phyloP scores from a whole-genome alignment of 73 alveolate species.

The Paramecium bursaria region DNA sequence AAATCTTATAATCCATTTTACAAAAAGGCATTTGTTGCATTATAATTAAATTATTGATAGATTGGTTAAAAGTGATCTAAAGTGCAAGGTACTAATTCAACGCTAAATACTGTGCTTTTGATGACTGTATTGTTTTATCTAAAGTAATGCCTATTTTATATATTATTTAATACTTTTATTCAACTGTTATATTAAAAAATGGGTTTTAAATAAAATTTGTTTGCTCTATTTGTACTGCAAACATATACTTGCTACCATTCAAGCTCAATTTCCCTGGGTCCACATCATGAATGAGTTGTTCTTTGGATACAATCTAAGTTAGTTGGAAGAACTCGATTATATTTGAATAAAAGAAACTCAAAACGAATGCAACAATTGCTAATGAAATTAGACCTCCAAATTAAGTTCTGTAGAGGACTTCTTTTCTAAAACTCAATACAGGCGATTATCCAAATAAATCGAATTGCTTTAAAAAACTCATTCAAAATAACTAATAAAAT shows the following conservation, averaged over 20 bases:
- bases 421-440: slow-evolving; percentile 13
- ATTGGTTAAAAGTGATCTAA: slow-evolving; percentile 31
- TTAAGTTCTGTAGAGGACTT: slow-evolving; percentile 3
- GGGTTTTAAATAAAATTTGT: slow-evolving; percentile 64
- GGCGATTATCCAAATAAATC: slow-evolving; percentile 11
- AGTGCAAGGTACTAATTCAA: slow-evolving; percentile 62
- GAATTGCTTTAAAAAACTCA: no score
- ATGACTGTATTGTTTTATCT: no score
- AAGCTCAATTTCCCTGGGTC: neutral
- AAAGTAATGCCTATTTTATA: no score
- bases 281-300: neutral
- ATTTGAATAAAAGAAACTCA: slow-evolving; percentile 32
- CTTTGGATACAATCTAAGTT: neutral
- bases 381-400: slow-evolving; percentile 44
- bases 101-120: no score
- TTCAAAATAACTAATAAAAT: no score
- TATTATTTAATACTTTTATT: slow-evolving; percentile 54
- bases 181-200: slow-evolving; percentile 56
- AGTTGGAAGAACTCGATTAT: slow-evolving; percentile 11
- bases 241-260: slow-evolving; percentile 28
- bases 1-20: slow-evolving; percentile 11
- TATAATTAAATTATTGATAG: neutral
- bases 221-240: slow-evolving; percentile 60
- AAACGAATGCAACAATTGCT: slow-evolving; percentile 2
- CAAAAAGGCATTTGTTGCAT: slow-evolving; percentile 7